These are phyloP conservation scores for Capsicum rhomboideum DNA, from an alignment of 257 asterid genomes.

Conservation along the genomic window DNA sequence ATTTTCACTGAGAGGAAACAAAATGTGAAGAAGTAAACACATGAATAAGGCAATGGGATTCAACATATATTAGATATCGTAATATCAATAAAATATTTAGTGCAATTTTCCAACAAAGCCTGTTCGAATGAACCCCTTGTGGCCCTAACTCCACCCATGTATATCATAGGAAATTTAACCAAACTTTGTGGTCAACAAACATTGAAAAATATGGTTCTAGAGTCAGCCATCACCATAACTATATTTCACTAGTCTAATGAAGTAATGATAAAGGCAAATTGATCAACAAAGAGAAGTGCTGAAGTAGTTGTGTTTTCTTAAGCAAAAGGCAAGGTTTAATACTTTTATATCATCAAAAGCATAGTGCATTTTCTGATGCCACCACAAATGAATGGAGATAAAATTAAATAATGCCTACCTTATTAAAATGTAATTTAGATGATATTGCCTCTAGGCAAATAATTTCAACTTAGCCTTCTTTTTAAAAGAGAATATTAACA, in stretches of 20 bases:
- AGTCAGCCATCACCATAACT: not conserved
- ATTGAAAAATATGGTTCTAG: not conserved
- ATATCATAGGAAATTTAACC: not conserved
- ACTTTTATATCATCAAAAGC: not conserved
- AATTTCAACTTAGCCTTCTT: not conserved
- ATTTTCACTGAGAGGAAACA: not conserved
- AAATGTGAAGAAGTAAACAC: not conserved
- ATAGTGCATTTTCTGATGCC: not conserved
- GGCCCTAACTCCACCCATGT: not conserved
- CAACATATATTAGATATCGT: not conserved
- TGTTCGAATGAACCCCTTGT: not conserved
- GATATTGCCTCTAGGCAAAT: not conserved
- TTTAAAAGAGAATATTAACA: not conserved
- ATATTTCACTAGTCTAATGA: not conserved
- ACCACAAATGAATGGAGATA: not conserved
- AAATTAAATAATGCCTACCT: not conserved
- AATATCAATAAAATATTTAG: not conserved
- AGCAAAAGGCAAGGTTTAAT: not conserved
- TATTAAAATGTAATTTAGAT: not conserved
- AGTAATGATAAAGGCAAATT: not conserved
- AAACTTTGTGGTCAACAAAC: not conserved
- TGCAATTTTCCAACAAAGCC: not conserved
- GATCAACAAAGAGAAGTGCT: not conserved
- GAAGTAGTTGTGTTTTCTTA: not conserved
- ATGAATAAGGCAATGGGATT: accelerated